Conservation (phyloP, 306 rosid genomes). For the Vachellia collinsii region DNA sequence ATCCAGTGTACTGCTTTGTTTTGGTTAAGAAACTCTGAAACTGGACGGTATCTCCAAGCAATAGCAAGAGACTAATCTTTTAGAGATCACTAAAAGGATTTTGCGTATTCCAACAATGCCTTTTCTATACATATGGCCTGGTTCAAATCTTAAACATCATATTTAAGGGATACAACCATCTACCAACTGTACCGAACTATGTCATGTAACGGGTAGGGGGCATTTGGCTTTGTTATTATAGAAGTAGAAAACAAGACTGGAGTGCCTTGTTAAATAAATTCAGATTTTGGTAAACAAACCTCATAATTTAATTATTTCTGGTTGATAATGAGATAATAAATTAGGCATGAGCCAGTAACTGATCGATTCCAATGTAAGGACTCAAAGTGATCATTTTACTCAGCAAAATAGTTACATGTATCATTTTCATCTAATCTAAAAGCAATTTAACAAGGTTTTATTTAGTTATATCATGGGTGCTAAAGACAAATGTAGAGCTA, state of each 20-base stretch:
- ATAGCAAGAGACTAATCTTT: no score
- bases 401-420: background rate
- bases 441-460: background rate
- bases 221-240: background rate
- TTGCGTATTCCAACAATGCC: no score
- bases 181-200: no score
- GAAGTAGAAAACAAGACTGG: background rate
- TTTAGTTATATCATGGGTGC: background rate
- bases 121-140: no score
- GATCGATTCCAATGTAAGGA: background rate
- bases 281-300: no score
- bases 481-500: background rate
- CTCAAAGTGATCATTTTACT: background rate
- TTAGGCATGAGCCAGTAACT: background rate
- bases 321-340: no score
- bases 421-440: background rate
- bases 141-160: no score
- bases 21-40: no score
- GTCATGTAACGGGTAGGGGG: background rate
- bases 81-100: no score
- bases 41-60: no score
- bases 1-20: background rate
- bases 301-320: no score
- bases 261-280: background rate
- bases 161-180: no score